A percentile compares a stretch with the other conserved stretches of the same genome.
These are phyloP conservation scores for Macroventuria anomochaeta DNA, from an alignment of 2,329 filamentous ascomycete genomes.

Conservation along the genomic window DNA sequence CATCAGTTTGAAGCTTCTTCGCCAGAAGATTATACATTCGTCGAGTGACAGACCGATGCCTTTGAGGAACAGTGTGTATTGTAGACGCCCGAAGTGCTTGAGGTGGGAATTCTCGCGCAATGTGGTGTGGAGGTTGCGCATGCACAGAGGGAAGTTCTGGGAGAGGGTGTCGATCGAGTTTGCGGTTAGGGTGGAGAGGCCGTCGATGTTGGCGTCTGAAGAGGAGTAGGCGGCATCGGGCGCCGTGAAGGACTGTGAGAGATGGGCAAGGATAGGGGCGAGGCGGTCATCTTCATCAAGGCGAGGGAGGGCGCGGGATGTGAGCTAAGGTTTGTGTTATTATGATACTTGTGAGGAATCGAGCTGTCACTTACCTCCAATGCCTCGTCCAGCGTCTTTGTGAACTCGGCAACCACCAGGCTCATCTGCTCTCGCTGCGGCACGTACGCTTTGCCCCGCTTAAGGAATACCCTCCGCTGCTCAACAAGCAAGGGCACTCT, in stretches of 20 bases:
- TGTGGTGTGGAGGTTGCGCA: constrained; percentile 87
- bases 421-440: constrained; percentile 84
- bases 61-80: constrained; percentile 97
- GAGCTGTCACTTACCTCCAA: constrained; percentile 69
- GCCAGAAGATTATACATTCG: constrained; percentile 92
- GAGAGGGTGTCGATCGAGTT: constrained; percentile 76
- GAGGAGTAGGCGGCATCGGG: constrained; percentile 83
- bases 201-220: constrained; percentile 75
- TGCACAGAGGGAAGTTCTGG: constrained; percentile 87
- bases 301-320: constrained; percentile 86
- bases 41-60: constrained; percentile 92
- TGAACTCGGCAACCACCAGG: constrained; percentile 89
- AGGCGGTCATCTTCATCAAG: constrained; percentile 96
- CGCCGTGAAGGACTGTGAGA: constrained; percentile 95
- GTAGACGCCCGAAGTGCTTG: constrained; percentile 90
- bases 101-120: constrained; percentile 87
- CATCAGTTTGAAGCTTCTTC: constrained; percentile 80
- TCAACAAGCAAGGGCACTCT: constrained; percentile 90
- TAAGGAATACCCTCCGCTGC: constrained; percentile 75
- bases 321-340: constrained; percentile 63
- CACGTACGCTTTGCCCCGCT: constrained; percentile 86
- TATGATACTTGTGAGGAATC: background rate
- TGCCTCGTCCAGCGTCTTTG: constrained; percentile 76
- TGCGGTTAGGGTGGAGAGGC: constrained; percentile 66
- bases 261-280: constrained; percentile 74